A percentile compares a stretch with the other conserved stretches of the same genome.
phyloP scores from a whole-genome alignment of 2,329 filamentous ascomycete species.

The Pseudocercospora eumusae region DNA sequence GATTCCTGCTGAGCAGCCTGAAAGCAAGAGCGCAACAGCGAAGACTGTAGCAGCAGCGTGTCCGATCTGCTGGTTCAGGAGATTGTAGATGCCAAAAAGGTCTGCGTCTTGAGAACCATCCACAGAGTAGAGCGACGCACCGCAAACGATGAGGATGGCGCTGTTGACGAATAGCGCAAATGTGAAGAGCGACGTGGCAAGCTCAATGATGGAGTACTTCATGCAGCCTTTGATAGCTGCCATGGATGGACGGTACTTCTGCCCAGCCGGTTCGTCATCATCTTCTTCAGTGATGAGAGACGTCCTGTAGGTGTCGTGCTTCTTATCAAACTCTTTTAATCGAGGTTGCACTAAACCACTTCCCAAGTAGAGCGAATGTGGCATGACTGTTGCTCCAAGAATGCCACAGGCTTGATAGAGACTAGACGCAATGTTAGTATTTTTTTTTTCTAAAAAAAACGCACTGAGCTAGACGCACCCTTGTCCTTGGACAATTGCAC shows the following conservation, averaged over 20 bases:
- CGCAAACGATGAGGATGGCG: constrained; percentile 57
- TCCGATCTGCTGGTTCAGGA: constrained; percentile 69
- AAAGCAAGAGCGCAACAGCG: constrained; percentile 75
- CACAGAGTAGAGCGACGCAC: constrained; percentile 69
- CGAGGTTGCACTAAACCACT: constrained; percentile 69
- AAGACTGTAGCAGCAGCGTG: constrained; percentile 81
- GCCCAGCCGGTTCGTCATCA: constrained; percentile 22
- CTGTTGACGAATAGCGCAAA: constrained; percentile 49
- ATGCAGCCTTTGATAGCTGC: constrained; percentile 44
- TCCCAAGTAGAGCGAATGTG: constrained; percentile 67
- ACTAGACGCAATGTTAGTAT: constrained; percentile 33
- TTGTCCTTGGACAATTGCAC: constrained; percentile 58
- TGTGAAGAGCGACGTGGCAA: constrained; percentile 45
- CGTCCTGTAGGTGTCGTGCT: constrained; percentile 55
- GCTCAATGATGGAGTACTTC: constrained; percentile 45
- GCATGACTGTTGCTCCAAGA: constrained; percentile 74
- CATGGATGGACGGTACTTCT: constrained; percentile 44
- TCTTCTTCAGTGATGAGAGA: constrained; percentile 31
- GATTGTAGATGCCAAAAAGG: constrained; percentile 77
- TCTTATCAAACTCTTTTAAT: constrained; percentile 63
- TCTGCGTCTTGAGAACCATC: constrained; percentile 64
- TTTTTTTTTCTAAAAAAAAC: too few species aligned
- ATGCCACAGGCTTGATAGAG: constrained; percentile 74
- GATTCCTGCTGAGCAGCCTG: constrained; percentile 78
- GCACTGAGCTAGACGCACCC: constrained; percentile 43